Evolutionary conservation across 2,329 filamentous ascomycete species (phyloP), one percentile per base, ranked within the genome.

Genomic region (Paraphoma chrysanthemicola): DNA sequence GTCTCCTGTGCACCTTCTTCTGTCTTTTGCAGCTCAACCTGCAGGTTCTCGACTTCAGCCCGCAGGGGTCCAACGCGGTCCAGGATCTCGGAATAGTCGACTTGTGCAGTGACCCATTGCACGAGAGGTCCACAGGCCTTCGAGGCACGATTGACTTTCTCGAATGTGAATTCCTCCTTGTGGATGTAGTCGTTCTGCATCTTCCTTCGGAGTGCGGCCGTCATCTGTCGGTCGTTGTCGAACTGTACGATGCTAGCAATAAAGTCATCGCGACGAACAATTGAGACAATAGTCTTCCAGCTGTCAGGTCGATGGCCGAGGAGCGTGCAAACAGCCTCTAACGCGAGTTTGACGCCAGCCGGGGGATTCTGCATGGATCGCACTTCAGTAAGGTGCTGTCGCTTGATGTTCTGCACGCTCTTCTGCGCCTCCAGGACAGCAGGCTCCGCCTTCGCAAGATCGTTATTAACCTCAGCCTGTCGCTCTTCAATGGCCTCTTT

Each of bases 341-440:
- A 84, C 2, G 95, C 92, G 67, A 98, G 87, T 72, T 92, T 90
- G 67, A 99, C 96, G 82, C 93, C 92, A 66, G 88, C 84, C 8
- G 95, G 95, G 6, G 95, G 95, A 69, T 92, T 96, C 64, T 89
- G 88, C 95, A 99, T 98, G 63, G 94, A 97, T 73, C 95, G 88
- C 48, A 99, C 94, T 87, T 99, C 95, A 11, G 93, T 97, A 63
- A 99, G 84, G 77, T 99, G 95, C 75, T 97, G 93, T 73, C 91
- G 88, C 83, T 98, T 99, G 82, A 99, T 99, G 82, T 96, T 97
- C 81, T 91, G 95, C 77, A 99, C 96, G 79, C 93, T 97, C 76
- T 93, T 92, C 81, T 95, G 92, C 47, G 95, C 95, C 77, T 96
- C 93, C 60, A 91, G 81, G 52, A 99, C 95, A 47, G 95, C 95